These are phyloP conservation scores for Pholiota adiposa DNA, from an alignment of 1,284 basidiomycete species.

Conservation along the genomic window DNA sequence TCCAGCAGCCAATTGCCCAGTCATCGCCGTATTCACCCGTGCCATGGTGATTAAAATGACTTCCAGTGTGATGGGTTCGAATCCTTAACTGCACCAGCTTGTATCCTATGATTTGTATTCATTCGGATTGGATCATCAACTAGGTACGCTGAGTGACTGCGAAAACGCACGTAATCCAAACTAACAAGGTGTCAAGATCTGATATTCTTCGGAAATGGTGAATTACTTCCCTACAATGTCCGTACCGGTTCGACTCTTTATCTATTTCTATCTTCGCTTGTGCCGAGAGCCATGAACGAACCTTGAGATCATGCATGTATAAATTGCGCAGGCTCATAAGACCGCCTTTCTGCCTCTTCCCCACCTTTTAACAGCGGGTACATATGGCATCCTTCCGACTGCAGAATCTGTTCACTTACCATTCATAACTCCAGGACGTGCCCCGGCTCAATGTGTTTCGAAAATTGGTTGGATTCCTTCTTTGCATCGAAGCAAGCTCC, in stretches of 20 bases:
- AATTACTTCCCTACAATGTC: background rate
- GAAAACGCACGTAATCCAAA: background rate
- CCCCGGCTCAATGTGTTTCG: background rate
- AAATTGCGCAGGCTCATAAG: background rate
- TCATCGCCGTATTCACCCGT: background rate
- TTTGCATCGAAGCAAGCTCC: background rate
- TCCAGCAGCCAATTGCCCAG: background rate
- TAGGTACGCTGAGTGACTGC: background rate
- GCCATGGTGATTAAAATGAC: background rate
- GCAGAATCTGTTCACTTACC: background rate
- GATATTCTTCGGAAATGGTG: background rate
- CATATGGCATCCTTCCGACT: background rate
- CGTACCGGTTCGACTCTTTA: background rate
- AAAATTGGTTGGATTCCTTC: background rate
- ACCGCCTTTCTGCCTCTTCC: background rate
- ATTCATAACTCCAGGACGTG: background rate
- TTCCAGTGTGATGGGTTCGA: background rate
- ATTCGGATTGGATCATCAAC: background rate
- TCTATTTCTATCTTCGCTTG: background rate
- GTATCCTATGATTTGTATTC: background rate
- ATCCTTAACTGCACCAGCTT: background rate
- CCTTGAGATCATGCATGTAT: background rate
- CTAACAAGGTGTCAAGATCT: background rate
- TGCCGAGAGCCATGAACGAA: background rate
- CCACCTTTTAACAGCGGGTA: background rate